Percentiles rank a stretch among this genome's conserved stretches.
phyloP scores from a whole-genome alignment of 352 stramenopile species.

The Pythium oligandrum region DNA sequence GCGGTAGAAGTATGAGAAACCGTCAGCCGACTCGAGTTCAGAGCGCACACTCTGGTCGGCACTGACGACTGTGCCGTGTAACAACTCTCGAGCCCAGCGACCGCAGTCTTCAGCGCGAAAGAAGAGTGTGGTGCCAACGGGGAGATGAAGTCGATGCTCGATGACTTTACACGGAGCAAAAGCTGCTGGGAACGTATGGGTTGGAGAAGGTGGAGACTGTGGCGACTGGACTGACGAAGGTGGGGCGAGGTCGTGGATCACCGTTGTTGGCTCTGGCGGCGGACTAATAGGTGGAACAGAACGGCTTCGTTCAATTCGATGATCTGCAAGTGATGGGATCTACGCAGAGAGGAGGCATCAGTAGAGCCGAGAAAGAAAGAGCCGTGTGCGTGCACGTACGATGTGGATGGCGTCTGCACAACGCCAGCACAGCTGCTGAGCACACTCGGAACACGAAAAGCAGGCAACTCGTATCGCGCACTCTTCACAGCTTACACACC shows the following conservation, averaged over 20 bases:
- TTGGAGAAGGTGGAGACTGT: background rate
- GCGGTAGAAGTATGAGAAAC: conserved; percentile 33
- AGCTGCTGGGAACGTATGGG: conserved; percentile 3
- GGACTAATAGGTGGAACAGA: too few species aligned
- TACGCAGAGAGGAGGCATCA: conserved; percentile 5
- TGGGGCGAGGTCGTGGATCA: too few species aligned
- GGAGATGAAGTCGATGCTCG: conserved; percentile 24
- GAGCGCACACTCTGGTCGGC: conserved; percentile 19
- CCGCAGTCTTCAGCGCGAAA: conserved; percentile 44
- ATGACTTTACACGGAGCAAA: conserved; percentile 17
- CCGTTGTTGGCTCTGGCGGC: too few species aligned
- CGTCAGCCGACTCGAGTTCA: conserved; percentile 2
- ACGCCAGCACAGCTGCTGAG: conserved; percentile 40
- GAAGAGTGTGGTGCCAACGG: conserved; percentile 42
- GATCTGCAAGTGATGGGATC: conserved; percentile 38
- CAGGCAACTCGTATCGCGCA: conserved; percentile 22
- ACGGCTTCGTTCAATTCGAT: conserved; percentile 16
- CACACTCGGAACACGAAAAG: conserved; percentile 46
- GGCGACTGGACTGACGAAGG: background rate
- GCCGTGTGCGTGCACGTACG: conserved; percentile 23
- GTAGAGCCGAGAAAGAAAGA: background rate
- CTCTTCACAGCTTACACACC: conserved; percentile 37
- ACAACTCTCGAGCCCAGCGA: conserved; percentile 48
- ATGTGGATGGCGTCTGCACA: conserved; percentile 78
- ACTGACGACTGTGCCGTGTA: conserved; percentile 39